These are phyloP conservation scores for Cladophialophora immunda DNA, from an alignment of 2,329 filamentous ascomycete genomes.

Conservation along the genomic window DNA sequence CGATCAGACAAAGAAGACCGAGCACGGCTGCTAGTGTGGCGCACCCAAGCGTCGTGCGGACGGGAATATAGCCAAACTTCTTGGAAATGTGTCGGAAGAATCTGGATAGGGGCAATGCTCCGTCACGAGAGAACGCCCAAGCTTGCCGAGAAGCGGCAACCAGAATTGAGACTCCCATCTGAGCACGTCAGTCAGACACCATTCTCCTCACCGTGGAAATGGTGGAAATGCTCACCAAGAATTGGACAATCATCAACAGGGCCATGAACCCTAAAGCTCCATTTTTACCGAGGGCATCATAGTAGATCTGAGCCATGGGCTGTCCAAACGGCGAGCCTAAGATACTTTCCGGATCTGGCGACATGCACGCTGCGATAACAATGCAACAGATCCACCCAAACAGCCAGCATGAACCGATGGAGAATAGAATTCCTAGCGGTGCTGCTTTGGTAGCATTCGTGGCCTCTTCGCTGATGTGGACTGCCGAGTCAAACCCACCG, in stretches of 20 bases:
- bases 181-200: neutral
- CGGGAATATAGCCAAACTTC: conserved; percentile 65
- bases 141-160: conserved; percentile 68
- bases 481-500: conserved; percentile 60
- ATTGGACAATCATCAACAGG: conserved; percentile 68
- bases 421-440: conserved; percentile 67
- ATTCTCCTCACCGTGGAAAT: neutral
- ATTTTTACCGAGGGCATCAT: conserved; percentile 43
- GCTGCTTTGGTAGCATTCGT: conserved; percentile 67
- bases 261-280: conserved; percentile 68
- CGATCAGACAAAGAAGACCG: conserved; percentile 67
- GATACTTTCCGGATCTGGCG: conserved; percentile 59
- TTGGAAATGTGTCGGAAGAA: conserved; percentile 66
- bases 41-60: conserved; percentile 65
- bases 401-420: conserved; percentile 63
- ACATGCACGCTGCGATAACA: conserved; percentile 66
- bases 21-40: conserved; percentile 61
- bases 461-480: conserved; percentile 69
- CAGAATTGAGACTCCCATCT: conserved; percentile 46
- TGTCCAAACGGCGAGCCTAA: conserved; percentile 63
- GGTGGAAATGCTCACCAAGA: conserved; percentile 61
- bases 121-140: conserved; percentile 71
- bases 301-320: conserved; percentile 61
- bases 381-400: conserved; percentile 67
- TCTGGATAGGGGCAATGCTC: conserved; percentile 66